These are phyloP conservation scores for Iberis pinnata DNA, from an alignment of 345 rosid genomes.

Conservation along the genomic window DNA sequence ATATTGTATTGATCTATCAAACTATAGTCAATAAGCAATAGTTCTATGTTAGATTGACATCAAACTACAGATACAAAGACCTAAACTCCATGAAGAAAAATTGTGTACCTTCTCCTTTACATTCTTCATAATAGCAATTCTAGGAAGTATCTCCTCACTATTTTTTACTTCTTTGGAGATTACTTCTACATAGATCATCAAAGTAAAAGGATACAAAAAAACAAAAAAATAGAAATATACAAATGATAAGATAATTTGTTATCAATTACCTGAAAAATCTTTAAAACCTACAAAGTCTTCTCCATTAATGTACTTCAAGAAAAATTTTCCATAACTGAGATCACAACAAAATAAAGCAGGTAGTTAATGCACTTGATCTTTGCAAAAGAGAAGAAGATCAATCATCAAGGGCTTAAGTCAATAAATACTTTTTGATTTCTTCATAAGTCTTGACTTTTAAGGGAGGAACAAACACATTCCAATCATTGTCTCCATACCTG, in stretches of 20 bases:
- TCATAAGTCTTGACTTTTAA: constrained; percentile 58
- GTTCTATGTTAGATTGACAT: too few relatives aligned
- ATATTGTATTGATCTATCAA: too few relatives aligned
- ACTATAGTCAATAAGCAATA: too few relatives aligned
- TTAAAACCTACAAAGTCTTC: constrained; percentile 34
- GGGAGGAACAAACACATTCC: constrained; percentile 57
- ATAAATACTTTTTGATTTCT: constrained; percentile 60
- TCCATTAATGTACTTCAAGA: constrained; percentile 53
- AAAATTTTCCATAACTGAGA: constrained; percentile 58
- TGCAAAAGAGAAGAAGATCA: not conserved
- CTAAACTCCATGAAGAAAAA: not conserved
- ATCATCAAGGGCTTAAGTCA: constrained; percentile 19
- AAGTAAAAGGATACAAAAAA: too few relatives aligned
- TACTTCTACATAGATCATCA: constrained; percentile 53
- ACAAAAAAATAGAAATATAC: not conserved
- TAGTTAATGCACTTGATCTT: not conserved
- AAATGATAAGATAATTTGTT: not conserved
- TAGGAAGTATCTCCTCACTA: constrained; percentile 50
- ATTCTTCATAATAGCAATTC: constrained; percentile 49
- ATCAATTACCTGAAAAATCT: constrained; percentile 52
- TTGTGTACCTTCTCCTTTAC: constrained; percentile 57
- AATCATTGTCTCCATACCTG: constrained; percentile 81
- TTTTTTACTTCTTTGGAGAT: constrained; percentile 74
- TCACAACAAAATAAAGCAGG: not conserved
- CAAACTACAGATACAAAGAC: too few relatives aligned